Evolutionary conservation across 176 grass and related monocot genomes (phyloP).

Genomic region (Zea luxurians): DNA sequence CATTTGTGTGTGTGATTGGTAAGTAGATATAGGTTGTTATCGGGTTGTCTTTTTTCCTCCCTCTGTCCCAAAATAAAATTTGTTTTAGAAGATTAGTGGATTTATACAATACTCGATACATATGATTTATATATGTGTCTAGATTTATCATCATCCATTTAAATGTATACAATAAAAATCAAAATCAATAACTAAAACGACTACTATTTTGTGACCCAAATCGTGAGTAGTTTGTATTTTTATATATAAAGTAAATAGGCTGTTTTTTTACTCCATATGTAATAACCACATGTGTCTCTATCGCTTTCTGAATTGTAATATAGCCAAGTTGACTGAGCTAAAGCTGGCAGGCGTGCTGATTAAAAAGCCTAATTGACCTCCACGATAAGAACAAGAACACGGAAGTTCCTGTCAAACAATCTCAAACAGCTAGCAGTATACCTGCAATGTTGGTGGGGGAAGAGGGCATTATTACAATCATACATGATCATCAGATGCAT

Average conservation of each 20-base stretch:
- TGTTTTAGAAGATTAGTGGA: too few relatives aligned
- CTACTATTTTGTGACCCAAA: too few relatives aligned
- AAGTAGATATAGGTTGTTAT: not conserved
- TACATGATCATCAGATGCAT: slow-evolving; percentile 42
- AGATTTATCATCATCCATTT: too few relatives aligned
- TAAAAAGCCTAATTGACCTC: slow-evolving; percentile 25
- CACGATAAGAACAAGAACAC: slow-evolving; percentile 1
- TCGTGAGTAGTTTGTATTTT: not conserved
- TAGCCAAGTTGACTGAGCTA: slow-evolving; percentile 10
- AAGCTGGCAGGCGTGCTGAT: slow-evolving; percentile 41
- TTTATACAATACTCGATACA: too few relatives aligned
- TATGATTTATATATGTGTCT: too few relatives aligned
- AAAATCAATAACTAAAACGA: too few relatives aligned
- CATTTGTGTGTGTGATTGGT: too few relatives aligned
- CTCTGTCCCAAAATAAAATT: too few relatives aligned
- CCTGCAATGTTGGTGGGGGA: slow-evolving; percentile 27
- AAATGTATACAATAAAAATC: too few relatives aligned
- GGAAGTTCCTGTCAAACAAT: slow-evolving; percentile 42
- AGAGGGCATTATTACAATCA: slow-evolving; percentile 5
- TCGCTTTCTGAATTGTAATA: slow-evolving; percentile 34
- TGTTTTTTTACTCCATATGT: not conserved
- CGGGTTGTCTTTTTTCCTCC: too few relatives aligned
- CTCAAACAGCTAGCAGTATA: slow-evolving; percentile 36
- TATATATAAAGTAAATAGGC: not conserved
- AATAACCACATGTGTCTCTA: slow-evolving; percentile 14